Evolutionary conservation across 306 rosid species (phyloP), one percentile per base, ranked within the genome.

Genomic region (Fragaria ananassa): DNA sequence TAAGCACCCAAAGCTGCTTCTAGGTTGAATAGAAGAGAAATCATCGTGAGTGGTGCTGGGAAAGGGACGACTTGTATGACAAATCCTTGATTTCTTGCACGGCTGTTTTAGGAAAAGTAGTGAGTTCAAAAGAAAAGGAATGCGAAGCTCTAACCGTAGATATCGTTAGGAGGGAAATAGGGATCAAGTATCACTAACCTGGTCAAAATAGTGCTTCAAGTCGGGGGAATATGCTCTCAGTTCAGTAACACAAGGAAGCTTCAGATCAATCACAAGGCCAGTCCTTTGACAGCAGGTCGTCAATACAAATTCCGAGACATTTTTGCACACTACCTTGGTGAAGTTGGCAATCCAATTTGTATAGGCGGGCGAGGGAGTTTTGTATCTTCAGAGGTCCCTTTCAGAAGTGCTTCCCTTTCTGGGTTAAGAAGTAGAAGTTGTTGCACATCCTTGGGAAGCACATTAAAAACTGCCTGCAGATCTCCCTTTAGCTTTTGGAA

Each of bases 361-460:
- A 75, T 35, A 8, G 69, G 74, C 13, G 87, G 83, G 72, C 72
- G 87, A 0, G 89, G 89, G 85, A 85, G 91, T 79, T 89, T 88
- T 27, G 84, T 46, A 41, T 8, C 74, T 58, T 85, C 86, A 7
- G 83, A 77, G 75, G 81, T 83, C 56, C 84, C 88, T 70, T 85
- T 89, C 54, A 93, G 85, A 80, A 86, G 95, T 56, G 90, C 82
- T 76, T 89, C 95, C 86, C 82, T 86, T 81, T 89, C 89, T 63
- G 95, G 96, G 82, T 93, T 89, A 46, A 90, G 80, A 81, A 93
- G 90, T 79, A 91, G 86, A 78, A 93, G 82, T 78, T 91, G 93
- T 73, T 93, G 98, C 96, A 88, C 79, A 80, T 93, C 98, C 79
- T 84, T 88, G 27, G 98, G 91, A 83, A 93, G 95, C 68, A 86